A percentile compares a stretch with the other conserved stretches of the same genome.
These are phyloP conservation scores for Cystofilobasidium bisporidii DNA, from an alignment of 768 basidiomycete genomes.

Conservation along the genomic window DNA sequence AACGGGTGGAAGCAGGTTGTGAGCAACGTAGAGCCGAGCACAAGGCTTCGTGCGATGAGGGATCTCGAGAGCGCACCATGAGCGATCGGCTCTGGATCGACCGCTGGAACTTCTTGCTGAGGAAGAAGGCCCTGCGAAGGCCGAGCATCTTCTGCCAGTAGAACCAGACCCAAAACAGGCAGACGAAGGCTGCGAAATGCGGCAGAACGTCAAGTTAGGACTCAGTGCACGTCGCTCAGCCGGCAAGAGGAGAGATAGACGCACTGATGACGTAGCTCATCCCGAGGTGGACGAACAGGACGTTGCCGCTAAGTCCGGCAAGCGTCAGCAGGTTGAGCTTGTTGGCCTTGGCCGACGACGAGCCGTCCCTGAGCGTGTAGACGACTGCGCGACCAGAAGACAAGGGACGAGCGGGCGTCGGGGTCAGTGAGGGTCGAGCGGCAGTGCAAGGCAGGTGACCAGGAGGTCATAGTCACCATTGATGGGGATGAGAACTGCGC, in stretches of 20 bases:
- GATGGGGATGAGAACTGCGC: conserved; percentile 71
- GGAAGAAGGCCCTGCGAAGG: conserved; percentile 75
- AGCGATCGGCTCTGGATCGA: conserved; percentile 92
- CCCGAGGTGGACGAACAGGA: conserved; percentile 74
- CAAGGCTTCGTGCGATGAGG: not conserved
- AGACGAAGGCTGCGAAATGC: conserved; percentile 42
- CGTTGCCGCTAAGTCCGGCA: conserved; percentile 54
- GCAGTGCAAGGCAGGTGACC: not conserved
- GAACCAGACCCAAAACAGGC: conserved; percentile 59
- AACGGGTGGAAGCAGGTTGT: no score
- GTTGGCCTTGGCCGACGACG: conserved; percentile 42
- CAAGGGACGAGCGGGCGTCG: not conserved
- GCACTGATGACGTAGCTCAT: conserved; percentile 68
- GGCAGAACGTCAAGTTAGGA: conserved; percentile 17
- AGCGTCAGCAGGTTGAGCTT: conserved; percentile 57
- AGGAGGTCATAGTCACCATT: conserved; percentile 44
- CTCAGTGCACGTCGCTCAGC: not conserved
- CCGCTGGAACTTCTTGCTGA: conserved; percentile 54
- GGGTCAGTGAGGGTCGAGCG: not conserved
- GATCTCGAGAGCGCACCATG: conserved; percentile 40
- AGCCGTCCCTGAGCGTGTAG: conserved; percentile 66
- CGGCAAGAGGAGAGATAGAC: conserved; percentile 15
- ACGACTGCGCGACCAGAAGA: conserved; percentile 32
- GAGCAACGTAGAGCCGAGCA: no score
- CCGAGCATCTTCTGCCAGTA: conserved; percentile 61